phyloP scores from a whole-genome alignment of 305 asterid species.

The Fraxinus dipetala region DNA sequence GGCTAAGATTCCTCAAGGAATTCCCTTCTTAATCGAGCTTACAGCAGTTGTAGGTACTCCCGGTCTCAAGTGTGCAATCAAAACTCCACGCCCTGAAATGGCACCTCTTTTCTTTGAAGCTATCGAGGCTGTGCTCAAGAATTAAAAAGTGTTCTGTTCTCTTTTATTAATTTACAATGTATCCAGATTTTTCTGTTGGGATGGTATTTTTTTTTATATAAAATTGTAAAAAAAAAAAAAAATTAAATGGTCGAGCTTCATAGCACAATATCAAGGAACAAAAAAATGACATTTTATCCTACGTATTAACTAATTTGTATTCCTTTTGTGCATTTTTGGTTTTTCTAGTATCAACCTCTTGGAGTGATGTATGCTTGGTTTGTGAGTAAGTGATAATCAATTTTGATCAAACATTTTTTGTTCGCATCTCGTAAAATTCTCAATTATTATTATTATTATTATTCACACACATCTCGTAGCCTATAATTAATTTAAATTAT shows the following conservation, averaged over 20 bases:
- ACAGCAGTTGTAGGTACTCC: conserved; percentile 71
- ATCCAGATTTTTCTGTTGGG: neutral
- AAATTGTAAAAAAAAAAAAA: too few species aligned
- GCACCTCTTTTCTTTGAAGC: conserved; percentile 86
- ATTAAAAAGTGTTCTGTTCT: conserved; percentile 20
- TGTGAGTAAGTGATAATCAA: too few species aligned
- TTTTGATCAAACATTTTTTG: neutral
- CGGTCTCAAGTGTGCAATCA: conserved; percentile 88
- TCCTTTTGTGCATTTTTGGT: neutral
- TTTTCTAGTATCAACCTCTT: too few species aligned
- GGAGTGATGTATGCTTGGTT: too few species aligned
- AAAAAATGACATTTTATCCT: too few species aligned
- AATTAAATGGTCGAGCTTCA: neutral
- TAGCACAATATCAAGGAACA: too few species aligned
- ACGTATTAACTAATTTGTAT: neutral
- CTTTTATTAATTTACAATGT: neutral
- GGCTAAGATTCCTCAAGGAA: conserved; percentile 75
- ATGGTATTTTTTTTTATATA: neutral
- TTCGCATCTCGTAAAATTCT: neutral
- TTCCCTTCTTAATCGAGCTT: conserved; percentile 81
- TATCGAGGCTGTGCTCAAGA: conserved; percentile 62
- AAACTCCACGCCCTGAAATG: conserved; percentile 82
- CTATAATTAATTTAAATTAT: too few species aligned
- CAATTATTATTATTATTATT: too few species aligned
- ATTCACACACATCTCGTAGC: neutral